These are phyloP conservation scores for Termitomyces sp. DNA, from an alignment of 768 basidiomycete species.

Conservation along the genomic window DNA sequence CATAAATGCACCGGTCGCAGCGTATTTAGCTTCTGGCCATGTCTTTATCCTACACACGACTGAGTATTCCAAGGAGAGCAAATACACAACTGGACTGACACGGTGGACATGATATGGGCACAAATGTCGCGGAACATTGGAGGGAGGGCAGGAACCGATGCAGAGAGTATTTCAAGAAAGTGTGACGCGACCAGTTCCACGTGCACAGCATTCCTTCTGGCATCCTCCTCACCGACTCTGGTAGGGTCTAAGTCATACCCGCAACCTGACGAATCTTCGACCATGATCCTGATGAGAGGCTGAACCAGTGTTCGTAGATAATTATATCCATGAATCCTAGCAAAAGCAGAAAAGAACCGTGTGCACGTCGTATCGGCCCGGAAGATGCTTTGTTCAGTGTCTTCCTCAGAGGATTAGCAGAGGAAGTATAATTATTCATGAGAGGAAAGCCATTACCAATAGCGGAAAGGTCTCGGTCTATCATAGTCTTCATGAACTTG, in stretches of 20 bases:
- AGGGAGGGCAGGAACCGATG: conserved; percentile 68
- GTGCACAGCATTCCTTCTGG: conserved; percentile 63
- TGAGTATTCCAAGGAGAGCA: neutral
- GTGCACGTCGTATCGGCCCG: conserved; percentile 85
- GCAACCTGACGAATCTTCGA: conserved; percentile 64
- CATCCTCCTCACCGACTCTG: conserved; percentile 53
- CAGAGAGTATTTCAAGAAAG: conserved; percentile 71
- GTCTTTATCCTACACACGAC: conserved; percentile 42
- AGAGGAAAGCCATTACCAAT: conserved; percentile 48
- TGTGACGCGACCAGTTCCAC: conserved; percentile 70
- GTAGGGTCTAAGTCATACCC: conserved; percentile 78
- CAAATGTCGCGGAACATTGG: conserved; percentile 89
- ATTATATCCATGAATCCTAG: conserved; percentile 86
- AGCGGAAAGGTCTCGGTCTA: conserved; percentile 77
- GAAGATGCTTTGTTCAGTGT: conserved; percentile 78
- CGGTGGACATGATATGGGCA: conserved; percentile 71
- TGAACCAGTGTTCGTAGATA: conserved; percentile 80
- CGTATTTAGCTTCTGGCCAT: conserved; percentile 79
- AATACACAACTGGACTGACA: conserved; percentile 45
- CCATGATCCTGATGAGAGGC: conserved; percentile 75
- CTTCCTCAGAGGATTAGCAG: conserved; percentile 33
- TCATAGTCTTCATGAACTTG: conserved; percentile 74
- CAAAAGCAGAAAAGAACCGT: conserved; percentile 83
- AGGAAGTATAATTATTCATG: neutral
- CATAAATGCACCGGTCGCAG: conserved; percentile 86